These are phyloP conservation scores for Mayamaea pseudoterrestris DNA, from an alignment of 108 stramenopile species.

Conservation along the genomic window DNA sequence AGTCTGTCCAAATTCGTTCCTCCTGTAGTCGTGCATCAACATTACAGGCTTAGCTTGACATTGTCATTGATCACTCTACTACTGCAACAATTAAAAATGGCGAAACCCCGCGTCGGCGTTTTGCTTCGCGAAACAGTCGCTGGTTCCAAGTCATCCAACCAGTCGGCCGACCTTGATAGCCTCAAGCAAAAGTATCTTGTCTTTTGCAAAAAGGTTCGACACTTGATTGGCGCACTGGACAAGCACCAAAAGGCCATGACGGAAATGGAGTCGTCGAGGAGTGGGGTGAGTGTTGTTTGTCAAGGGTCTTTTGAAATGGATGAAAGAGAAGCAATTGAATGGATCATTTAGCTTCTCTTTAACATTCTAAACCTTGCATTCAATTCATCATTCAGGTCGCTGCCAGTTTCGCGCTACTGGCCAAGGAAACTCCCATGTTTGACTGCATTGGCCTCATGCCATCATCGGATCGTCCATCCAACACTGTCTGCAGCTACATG, in stretches of 20 bases:
- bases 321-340: too few species aligned
- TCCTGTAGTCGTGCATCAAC: too few species aligned
- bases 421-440: constrained; percentile 22
- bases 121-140: constrained; percentile 28
- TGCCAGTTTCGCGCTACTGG: constrained; percentile 19
- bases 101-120: constrained; percentile 27
- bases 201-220: constrained; percentile 19
- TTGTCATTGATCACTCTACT: neutral
- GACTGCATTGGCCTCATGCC: constrained; percentile 13
- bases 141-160: constrained; percentile 17
- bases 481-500: constrained; percentile 20
- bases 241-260: constrained; percentile 22
- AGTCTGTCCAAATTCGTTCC: too few species aligned
- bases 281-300: constrained; percentile 13
- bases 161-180: constrained; percentile 21
- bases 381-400: constrained; percentile 24
- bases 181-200: constrained; percentile 29
- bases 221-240: constrained; percentile 17
- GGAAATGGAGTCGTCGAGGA: constrained; percentile 18
- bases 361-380: neutral
- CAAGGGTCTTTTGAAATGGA: neutral
- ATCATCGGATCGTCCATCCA: constrained; percentile 12
- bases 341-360: neutral
- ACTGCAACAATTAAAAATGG: constrained; percentile 8
- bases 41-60: too few species aligned